Evolutionary conservation across 805 yeast genomes (phyloP).

Genomic region (Candida nonsorbophila): DNA sequence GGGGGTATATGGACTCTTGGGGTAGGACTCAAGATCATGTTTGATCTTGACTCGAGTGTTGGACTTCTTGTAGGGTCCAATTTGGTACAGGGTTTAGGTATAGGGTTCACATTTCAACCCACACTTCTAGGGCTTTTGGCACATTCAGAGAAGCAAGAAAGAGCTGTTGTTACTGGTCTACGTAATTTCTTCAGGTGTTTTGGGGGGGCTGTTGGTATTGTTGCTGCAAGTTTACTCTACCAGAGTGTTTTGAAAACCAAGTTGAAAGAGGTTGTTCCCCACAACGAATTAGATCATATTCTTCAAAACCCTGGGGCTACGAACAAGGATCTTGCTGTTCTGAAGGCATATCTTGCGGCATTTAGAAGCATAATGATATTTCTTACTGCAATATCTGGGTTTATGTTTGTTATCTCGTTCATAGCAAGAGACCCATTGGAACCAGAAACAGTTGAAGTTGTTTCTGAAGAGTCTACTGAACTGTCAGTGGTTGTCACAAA

Average conservation of each 20-base stretch:
- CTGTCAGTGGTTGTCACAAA: no score
- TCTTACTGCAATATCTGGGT: conserved; percentile 7
- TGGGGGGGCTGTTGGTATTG: conserved; percentile 31
- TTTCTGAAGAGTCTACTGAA: not conserved
- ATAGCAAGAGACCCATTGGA: conserved; percentile 2
- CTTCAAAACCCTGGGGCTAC: not conserved
- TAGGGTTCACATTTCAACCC: conserved; percentile 53
- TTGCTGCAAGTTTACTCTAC: conserved; percentile 11
- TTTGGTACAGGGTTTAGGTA: conserved; percentile 28
- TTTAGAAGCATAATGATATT: conserved; percentile 5
- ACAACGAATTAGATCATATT: conserved; percentile 1
- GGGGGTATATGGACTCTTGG: conserved; percentile 40
- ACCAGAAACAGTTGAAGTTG: conserved; percentile 1
- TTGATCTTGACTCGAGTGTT: conserved; percentile 21
- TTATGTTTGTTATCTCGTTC: conserved; percentile 7
- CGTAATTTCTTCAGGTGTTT: conserved; percentile 29
- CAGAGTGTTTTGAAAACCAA: conserved; percentile 2
- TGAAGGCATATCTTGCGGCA: conserved; percentile 2
- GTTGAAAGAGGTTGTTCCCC: not conserved
- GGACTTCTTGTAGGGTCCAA: conserved; percentile 20
- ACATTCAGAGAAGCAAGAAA: conserved; percentile 27
- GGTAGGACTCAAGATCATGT: conserved; percentile 29
- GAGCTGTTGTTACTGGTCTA: conserved; percentile 30
- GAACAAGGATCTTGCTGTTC: not conserved
- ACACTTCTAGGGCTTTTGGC: conserved; percentile 50